Conservation (phyloP, 345 rosid species). For the Brassica rapa region DNA sequence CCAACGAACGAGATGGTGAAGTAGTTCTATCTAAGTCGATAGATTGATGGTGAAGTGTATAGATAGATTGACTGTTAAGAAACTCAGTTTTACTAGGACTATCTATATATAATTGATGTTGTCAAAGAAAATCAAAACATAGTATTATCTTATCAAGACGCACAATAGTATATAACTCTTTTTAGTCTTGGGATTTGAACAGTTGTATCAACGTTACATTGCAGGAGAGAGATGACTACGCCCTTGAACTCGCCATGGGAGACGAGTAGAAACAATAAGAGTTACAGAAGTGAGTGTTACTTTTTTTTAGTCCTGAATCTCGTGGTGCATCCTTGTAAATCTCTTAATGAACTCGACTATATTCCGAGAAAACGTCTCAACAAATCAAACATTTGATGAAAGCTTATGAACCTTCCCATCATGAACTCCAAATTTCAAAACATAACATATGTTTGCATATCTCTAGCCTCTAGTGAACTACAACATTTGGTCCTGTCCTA, state of each 20-base stretch:
- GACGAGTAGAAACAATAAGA: slow-evolving; percentile 56
- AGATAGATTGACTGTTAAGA: neutral
- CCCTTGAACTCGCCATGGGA: slow-evolving; percentile 87
- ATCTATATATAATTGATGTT: neutral
- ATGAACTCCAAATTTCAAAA: neutral
- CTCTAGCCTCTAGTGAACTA: slow-evolving; percentile 8
- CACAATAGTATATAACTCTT: neutral
- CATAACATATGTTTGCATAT: slow-evolving; percentile 9
- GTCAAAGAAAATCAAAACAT: neutral
- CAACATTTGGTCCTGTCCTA: slow-evolving; percentile 19
- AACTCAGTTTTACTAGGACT: neutral
- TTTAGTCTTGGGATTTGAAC: neutral
- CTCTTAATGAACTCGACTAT: neutral
- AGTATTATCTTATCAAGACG: neutral
- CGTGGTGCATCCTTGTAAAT: neutral
- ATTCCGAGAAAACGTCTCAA: slow-evolving; percentile 1
- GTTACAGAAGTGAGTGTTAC: neutral
- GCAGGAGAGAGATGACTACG: slow-evolving; percentile 97
- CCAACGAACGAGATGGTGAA: neutral
- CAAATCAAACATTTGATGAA: neutral
- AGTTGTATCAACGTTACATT: neutral
- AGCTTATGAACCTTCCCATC: neutral
- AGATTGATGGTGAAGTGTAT: neutral
- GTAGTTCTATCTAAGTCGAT: neutral
- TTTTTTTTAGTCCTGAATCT: neutral